phyloP scores from a whole-genome alignment of 352 stramenopile genomes.

The Globisporangium cederbergense region DNA sequence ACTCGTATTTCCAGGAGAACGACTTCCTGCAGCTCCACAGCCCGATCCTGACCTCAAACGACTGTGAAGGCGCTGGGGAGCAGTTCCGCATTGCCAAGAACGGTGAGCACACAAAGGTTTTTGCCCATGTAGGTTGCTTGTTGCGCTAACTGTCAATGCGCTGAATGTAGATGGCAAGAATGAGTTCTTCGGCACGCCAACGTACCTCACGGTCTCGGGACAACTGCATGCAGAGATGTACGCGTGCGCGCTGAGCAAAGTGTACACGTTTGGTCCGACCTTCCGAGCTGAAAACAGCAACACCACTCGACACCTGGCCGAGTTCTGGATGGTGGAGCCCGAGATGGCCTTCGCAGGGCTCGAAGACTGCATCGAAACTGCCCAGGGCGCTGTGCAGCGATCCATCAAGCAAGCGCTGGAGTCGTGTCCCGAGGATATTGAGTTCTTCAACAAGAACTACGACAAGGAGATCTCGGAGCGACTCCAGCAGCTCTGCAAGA shows the following conservation, averaged over 20 bases:
- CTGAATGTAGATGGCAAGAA: slow-evolving; percentile 69
- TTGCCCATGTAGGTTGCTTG: slow-evolving; percentile 6
- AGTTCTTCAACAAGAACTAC: slow-evolving; percentile 93
- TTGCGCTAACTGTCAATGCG: background rate
- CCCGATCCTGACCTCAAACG: slow-evolving; percentile 95
- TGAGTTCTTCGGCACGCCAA: slow-evolving; percentile 94
- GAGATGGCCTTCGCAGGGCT: slow-evolving; percentile 85
- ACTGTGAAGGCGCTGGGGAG: slow-evolving; percentile 98
- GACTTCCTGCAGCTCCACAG: slow-evolving; percentile 85
- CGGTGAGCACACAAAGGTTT: slow-evolving; percentile 29
- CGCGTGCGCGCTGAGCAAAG: slow-evolving; percentile 94
- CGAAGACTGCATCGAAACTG: slow-evolving; percentile 91
- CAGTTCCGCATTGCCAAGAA: slow-evolving; percentile 93
- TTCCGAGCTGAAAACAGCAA: slow-evolving; percentile 99
- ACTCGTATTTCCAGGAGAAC: slow-evolving; percentile 75
- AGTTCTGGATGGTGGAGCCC: slow-evolving; percentile 99
- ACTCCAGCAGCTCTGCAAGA: slow-evolving; percentile 76
- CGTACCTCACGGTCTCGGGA: slow-evolving; percentile 88
- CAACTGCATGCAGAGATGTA: slow-evolving; percentile 97
- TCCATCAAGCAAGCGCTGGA: slow-evolving; percentile 81
- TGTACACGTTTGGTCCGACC: slow-evolving; percentile 99
- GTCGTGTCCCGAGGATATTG: slow-evolving; percentile 88
- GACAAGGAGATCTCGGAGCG: slow-evolving; percentile 76
- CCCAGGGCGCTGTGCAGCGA: slow-evolving; percentile 90
- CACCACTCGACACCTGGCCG: slow-evolving; percentile 94